Percentiles rank a stretch among this genome's conserved stretches.
These are phyloP conservation scores for Teunomyces atbi DNA, from an alignment of 805 yeast species.

Conservation along the genomic window DNA sequence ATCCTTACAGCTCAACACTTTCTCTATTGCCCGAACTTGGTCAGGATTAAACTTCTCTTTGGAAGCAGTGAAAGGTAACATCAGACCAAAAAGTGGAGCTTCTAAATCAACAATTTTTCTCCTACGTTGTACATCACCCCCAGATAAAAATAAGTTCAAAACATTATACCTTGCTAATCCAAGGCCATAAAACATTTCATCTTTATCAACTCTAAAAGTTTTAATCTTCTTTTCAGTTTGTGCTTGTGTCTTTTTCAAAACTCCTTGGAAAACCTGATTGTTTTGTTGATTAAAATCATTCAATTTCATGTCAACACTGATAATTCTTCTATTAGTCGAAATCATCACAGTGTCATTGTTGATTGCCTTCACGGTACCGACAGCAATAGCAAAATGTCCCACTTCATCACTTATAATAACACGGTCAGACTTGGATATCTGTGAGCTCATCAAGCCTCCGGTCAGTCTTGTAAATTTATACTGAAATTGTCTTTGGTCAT, in stretches of 20 bases:
- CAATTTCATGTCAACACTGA: conserved; percentile 38
- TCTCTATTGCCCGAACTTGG: conserved; percentile 67
- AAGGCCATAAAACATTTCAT: conserved; percentile 73
- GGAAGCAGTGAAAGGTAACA: conserved; percentile 17
- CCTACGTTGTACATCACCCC: conserved; percentile 47
- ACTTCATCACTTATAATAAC: conserved; percentile 75
- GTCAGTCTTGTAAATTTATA: conserved; percentile 49
- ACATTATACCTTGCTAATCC: conserved; percentile 75
- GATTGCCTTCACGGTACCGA: conserved; percentile 53
- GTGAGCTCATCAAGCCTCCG: conserved; percentile 29
- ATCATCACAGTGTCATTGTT: conserved; percentile 45
- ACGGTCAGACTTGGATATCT: conserved; percentile 57
- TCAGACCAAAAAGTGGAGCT: conserved; percentile 41
- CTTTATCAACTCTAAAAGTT: conserved; percentile 71
- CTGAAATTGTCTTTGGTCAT: conserved; percentile 27
- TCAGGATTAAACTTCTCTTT: conserved; percentile 56
- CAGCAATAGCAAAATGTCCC: conserved; percentile 73
- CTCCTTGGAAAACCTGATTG: conserved; percentile 54
- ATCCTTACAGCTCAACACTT: conserved; percentile 63
- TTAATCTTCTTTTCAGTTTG: conserved; percentile 6
- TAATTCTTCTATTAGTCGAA: conserved; percentile 53
- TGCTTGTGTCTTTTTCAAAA: conserved; percentile 23
- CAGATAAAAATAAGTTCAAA: conserved; percentile 58
- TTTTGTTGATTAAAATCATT: conserved; percentile 38
- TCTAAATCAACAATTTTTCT: conserved; percentile 53